Conservation (phyloP, 2,329 filamentous ascomycete species). For the Sporothrix euskadiensis region DNA sequence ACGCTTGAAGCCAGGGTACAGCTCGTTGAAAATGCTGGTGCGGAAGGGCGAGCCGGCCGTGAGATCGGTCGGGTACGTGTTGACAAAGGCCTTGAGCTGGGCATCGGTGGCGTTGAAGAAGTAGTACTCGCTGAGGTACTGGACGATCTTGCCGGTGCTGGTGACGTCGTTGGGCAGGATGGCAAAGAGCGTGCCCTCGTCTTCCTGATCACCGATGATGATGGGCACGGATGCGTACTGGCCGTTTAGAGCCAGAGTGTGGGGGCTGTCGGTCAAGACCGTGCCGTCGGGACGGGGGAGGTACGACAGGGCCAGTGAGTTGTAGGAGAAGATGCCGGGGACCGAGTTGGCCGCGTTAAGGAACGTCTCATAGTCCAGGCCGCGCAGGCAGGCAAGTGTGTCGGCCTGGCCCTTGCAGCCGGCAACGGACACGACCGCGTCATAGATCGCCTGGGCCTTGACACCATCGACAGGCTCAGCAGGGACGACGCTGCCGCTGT, state of each 20-base stretch:
- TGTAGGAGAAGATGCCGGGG: constrained; percentile 66
- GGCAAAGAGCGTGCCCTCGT: constrained; percentile 75
- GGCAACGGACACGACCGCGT: constrained; percentile 59
- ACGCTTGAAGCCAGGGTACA: constrained; percentile 76
- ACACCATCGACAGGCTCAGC: constrained; percentile 63
- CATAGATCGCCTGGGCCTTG: constrained; percentile 66
- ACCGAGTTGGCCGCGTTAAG: constrained; percentile 69
- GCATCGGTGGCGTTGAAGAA: constrained; percentile 57
- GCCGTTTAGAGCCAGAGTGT: constrained; percentile 54
- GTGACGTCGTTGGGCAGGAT: constrained; percentile 69
- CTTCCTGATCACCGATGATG: constrained; percentile 72
- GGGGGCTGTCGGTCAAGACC: constrained; percentile 62
- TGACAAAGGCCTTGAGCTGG: constrained; percentile 59
- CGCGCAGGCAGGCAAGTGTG: constrained; percentile 66
- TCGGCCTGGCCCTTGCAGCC: constrained; percentile 61
- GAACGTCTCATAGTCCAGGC: constrained; percentile 59
- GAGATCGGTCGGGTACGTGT: constrained; percentile 59
- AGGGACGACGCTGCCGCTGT: constrained; percentile 65
- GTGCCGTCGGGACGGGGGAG: constrained; percentile 71
- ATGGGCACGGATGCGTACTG: constrained; percentile 52
- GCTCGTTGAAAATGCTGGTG: constrained; percentile 65
- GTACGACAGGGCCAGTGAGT: constrained; percentile 69
- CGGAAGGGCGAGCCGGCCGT: constrained; percentile 69
- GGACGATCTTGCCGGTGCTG: constrained; percentile 56
- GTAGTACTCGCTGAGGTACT: constrained; percentile 63